A percentile compares a stretch with the other conserved stretches of the same genome.
These are phyloP conservation scores for Magnaporthales sp. DNA, from an alignment of 2,329 filamentous ascomycete genomes.

Conservation along the genomic window DNA sequence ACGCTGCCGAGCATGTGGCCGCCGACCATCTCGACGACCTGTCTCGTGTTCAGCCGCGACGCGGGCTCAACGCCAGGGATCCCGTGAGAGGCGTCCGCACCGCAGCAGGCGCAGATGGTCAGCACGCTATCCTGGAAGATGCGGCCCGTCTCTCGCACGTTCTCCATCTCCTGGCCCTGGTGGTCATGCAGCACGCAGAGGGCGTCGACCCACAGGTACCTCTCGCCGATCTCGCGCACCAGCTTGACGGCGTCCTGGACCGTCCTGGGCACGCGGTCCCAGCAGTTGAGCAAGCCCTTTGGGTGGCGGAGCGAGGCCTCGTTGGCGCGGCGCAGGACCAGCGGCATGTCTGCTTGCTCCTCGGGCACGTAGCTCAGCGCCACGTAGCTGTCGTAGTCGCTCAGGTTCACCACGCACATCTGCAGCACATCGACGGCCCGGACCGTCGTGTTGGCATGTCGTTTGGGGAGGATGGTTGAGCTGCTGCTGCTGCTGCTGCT, in stretches of 20 bases:
- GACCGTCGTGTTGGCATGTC: not conserved
- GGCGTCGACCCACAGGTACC: conserved; percentile 16
- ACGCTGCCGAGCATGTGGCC: conserved; percentile 15
- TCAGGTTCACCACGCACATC: conserved; percentile 6
- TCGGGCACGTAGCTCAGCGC: conserved; percentile 6
- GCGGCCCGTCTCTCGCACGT: conserved; percentile 8
- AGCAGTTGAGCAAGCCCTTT: conserved; percentile 6
- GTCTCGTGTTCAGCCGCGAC: not conserved
- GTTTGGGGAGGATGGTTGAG: not conserved
- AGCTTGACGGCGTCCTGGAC: conserved; percentile 12
- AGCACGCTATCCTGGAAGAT: conserved; percentile 9
- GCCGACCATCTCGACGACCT: conserved; percentile 9
- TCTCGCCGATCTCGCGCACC: conserved; percentile 7
- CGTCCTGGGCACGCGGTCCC: conserved; percentile 7
- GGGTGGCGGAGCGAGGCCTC: conserved; percentile 3
- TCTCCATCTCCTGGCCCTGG: not conserved
- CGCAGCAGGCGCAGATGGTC: conserved; percentile 3
- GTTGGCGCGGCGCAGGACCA: conserved; percentile 1
- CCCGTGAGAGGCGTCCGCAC: not conserved
- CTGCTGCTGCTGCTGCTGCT: not conserved
- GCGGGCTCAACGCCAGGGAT: conserved; percentile 4
- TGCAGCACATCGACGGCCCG: conserved; percentile 2
- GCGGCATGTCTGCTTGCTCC: not conserved
- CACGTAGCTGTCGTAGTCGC: conserved; percentile 5
- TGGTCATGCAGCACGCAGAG: conserved; percentile 16